Evolutionary conservation across 495 filamentous ascomycete species (phyloP).

Genomic region (Hyaloscypha hepaticicola): DNA sequence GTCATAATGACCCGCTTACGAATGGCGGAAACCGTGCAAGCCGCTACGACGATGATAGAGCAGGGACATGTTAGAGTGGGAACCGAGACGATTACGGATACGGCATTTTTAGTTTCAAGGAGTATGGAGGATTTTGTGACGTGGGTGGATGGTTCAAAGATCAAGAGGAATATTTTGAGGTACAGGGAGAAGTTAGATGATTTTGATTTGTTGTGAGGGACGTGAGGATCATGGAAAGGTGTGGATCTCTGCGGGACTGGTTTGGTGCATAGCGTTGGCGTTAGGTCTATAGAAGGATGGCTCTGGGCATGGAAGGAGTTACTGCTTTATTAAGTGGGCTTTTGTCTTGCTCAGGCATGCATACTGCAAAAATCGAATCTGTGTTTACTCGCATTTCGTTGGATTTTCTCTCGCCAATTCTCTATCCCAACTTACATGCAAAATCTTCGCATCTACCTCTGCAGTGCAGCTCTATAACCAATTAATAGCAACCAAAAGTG

Average conservation of each 20-base stretch:
- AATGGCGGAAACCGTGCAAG: constrained; percentile 86
- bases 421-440: not conserved
- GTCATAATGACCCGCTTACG: constrained; percentile 84
- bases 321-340: not conserved
- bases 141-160: constrained; percentile 95
- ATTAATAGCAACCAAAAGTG: not conserved
- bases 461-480: not conserved
- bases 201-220: constrained; percentile 76
- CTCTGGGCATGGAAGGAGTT: not conserved
- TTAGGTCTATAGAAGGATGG: not conserved
- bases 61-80: constrained; percentile 95
- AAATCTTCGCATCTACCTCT: not conserved
- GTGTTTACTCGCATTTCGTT: not conserved
- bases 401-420: not conserved
- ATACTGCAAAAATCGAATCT: not conserved
- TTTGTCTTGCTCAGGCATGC: not conserved
- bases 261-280: constrained; percentile 22
- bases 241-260: not conserved
- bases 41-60: constrained; percentile 83
- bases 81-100: constrained; percentile 85
- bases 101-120: constrained; percentile 71
- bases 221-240: not conserved
- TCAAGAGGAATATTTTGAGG: constrained; percentile 89
- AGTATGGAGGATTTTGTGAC: constrained; percentile 97
- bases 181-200: constrained; percentile 96